Base-by-base conservation (phyloP, 148 eudicot genomes). In the Persicaria maculosa region DNA sequence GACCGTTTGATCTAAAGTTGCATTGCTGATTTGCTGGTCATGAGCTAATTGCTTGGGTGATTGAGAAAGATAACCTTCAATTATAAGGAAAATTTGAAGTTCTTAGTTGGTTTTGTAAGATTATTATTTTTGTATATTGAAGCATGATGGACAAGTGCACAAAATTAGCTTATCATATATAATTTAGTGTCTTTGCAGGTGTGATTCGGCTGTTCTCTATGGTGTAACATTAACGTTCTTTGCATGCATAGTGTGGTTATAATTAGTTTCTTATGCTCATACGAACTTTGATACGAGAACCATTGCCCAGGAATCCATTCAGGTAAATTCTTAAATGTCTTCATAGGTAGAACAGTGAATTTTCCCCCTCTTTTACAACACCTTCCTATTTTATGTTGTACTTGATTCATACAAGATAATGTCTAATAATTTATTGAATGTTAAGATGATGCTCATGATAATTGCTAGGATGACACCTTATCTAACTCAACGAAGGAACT, bases 261-360 rank as follows among this genome's bases (percentile, higher is more conserved):
- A 94, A 78, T 78, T 94, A 88, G 90, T 94, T 53, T 94, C 98
- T 64, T 94, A 87, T 83, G 97, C 95, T 50, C 98, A 94, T 82
- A 91, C 97, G 72, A 94, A 84, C 78, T 85, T 85, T 25, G 97
- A 94, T 68, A 84, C 90, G 93, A 84, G 98, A 75, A 83, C 84
- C 36, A 81, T 87, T 61, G 88, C 90, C 46, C 87, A 86, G 77
- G 80, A 88, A 48, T 75, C 79, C 52, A 73, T 76, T 61, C 83
- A 91, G 97, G 98, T 94, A 87, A 74, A 9, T 71, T 10, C 36
- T 8, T 5, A 1, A 1, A 15, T 40, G 6, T 16, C 14, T 5
- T n/a, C 70, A 36, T 31, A 1, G 4, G 46, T 65, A 15, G 46
- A 65, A 36, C 14, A 57, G 12, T 65, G 19, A 14, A 65, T 31